Base-by-base conservation (phyloP, 441 rosid genomes). In the Rhodomyrtus psidioides region DNA sequence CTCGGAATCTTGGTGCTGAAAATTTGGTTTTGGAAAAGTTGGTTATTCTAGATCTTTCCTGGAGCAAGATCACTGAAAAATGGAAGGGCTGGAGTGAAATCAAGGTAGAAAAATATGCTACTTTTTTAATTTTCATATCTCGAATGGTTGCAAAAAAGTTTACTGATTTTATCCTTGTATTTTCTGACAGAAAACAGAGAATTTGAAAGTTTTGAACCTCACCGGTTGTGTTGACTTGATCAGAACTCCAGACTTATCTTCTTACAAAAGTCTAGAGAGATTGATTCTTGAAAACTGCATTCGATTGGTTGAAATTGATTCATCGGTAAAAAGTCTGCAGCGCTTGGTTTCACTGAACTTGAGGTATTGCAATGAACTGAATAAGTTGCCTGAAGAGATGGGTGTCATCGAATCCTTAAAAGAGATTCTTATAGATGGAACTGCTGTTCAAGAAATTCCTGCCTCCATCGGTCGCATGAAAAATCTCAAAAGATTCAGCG, bases 121-220 rank as follows among this genome's bases (percentile, higher is more conserved):
- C 34, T 34, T 34, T 34, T 0, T 0, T 26, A 15, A 0, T 28
- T 60, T 28, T 60, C 23, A 60, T 79, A 13, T 70, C 51, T 53
- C 23, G 3, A 60, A 60, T 60, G 16, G 42, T 60, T 0, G 74
- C 0, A 0, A 23, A 60, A 28, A 28, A 28, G 13, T n/a, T 30
- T 7, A 62, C 75, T 62, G 12, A 49, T 27, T 27, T 59, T 8
- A 2, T 62, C 16, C 17, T 62, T 62, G 21, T 30, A 62, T 8
- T 62, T 30, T 28, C 21, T 62, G 75, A 62, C 1, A 62, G 75
- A 30, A 62, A 62, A 6, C 75, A 5, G 10, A 14, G 42, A 27
- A 53, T 39, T 75, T 84, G 86, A 84, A 28, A 75, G 86, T 84
- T 53, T 26, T 84, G 60, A 84, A 84, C 51, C 65, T 84, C 54